Base-by-base conservation (phyloP, 148 eudicot genomes). In the Vaccinium corymbosum region DNA sequence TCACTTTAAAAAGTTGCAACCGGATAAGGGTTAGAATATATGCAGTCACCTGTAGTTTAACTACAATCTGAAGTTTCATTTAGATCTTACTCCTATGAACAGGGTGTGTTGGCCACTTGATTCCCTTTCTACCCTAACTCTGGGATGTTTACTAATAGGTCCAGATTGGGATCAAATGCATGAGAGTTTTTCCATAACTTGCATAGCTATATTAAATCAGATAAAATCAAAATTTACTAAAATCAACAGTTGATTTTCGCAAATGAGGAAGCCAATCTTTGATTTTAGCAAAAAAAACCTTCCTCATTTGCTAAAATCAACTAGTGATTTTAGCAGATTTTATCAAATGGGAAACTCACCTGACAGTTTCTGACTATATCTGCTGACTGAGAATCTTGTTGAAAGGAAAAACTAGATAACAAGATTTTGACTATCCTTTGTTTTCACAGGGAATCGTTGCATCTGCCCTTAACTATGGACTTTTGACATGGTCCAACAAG, bases 401-500 rank as follows among this genome's bases (percentile, higher is more conserved):
- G 74, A 64, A 51, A 19, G 17, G 64, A 68, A 51, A 70, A 32
- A 38, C 22, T 15, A 32, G 62, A 55, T 55, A 55, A 79, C 4
- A 79, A 27, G 6, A 52, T 48, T 64, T 6, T 20, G 11, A 4
- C 72, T 59, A 19, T 27, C n/a, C 51, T 22, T 74, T n/a, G 62
- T 84, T 79, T 85, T 72, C 29, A 55, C 89, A 95, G 98, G 98
- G 98, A 82, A 88, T 92, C 46, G 83, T 90, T 80, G 93, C 98
- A 48, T 95, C 98, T 80, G 98, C 97, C 12, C 57, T 93, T 17
- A 95, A 93, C 87, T 93, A 95, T 78, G 98, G 95, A 77, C 90
- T 95, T 51, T 56, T 88, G 59, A 93, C 98, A 59, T 95, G 98
- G 98, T 95, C 92, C 85, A 95, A 95, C 76, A 95, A 93, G 89